phyloP scores from a whole-genome alignment of 2,329 filamentous ascomycete genomes.

The Aureobasidium sp. region DNA sequence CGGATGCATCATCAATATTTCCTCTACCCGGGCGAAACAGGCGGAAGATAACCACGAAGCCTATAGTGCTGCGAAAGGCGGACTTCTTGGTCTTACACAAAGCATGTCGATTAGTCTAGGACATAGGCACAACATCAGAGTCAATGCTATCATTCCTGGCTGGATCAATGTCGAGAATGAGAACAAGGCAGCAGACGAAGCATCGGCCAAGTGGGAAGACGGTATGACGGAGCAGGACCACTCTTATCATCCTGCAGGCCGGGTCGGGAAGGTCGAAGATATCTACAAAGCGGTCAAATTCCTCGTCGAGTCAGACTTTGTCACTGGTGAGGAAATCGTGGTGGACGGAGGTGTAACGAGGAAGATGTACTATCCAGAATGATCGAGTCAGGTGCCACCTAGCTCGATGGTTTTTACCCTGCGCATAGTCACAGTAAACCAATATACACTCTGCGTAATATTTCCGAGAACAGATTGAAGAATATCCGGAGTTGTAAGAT shows the following conservation, averaged over 20 bases:
- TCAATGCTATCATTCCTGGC: constrained; percentile 42
- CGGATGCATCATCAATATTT: constrained; percentile 37
- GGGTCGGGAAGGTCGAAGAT: constrained; percentile 44
- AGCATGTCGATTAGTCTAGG: constrained; percentile 40
- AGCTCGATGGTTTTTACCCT: too few species aligned
- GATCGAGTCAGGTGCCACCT: background rate
- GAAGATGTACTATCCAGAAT: constrained; percentile 37
- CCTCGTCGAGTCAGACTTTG: constrained; percentile 31
- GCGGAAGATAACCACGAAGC: constrained; percentile 42
- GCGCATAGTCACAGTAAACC: too few species aligned
- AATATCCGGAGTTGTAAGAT: background rate
- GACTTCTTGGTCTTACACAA: constrained; percentile 41
- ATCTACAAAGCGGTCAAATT: constrained; percentile 33
- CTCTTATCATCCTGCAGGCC: constrained; percentile 41
- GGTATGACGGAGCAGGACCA: constrained; percentile 37
- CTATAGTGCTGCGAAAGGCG: constrained; percentile 43
- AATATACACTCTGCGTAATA: background rate
- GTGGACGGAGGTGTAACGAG: constrained; percentile 38
- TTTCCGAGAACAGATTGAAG: background rate
- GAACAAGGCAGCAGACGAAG: constrained; percentile 32
- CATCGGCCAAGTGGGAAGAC: constrained; percentile 36
- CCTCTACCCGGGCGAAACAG: constrained; percentile 42
- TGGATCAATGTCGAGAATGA: constrained; percentile 44
- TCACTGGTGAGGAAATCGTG: constrained; percentile 38
- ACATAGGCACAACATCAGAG: constrained; percentile 33